These are phyloP conservation scores for Hirschioporus abietinus DNA, from an alignment of 768 basidiomycete genomes.

Conservation along the genomic window DNA sequence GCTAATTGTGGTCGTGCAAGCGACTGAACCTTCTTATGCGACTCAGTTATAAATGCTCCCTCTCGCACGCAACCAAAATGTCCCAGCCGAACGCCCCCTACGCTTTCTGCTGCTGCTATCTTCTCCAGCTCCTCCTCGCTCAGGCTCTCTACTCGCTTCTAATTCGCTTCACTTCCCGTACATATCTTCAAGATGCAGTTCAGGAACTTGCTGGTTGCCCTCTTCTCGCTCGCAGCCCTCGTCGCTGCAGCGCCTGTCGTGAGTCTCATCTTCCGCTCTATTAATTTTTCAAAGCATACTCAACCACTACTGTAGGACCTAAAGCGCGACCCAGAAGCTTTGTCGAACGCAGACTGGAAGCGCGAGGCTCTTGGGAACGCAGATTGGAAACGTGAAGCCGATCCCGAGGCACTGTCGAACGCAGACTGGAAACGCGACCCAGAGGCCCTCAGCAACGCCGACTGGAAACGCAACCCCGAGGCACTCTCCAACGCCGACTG, in stretches of 20 bases:
- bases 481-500: not conserved
- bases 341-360: not conserved
- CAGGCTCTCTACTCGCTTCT: too few species aligned
- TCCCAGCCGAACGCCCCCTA: not conserved
- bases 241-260: not conserved
- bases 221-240: not conserved
- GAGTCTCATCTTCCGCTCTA: not conserved
- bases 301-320: not conserved
- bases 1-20: not conserved
- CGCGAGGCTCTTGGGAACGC: not conserved
- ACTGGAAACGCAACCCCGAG: not conserved
- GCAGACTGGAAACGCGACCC: not conserved
- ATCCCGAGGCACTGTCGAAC: not conserved
- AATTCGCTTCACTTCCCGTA: not conserved
- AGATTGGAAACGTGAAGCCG: not conserved
- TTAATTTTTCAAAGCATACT: not conserved
- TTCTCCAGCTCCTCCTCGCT: not conserved
- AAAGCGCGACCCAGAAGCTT: not conserved
- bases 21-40: not conserved
- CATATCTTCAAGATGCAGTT: not conserved
- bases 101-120: not conserved
- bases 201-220: not conserved
- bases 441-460: not conserved
- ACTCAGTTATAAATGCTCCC: too few species aligned
- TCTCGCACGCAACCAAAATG: too few species aligned